Base-by-base conservation (phyloP, 495 filamentous ascomycete genomes). In the Astrocystis sublimbata region DNA sequence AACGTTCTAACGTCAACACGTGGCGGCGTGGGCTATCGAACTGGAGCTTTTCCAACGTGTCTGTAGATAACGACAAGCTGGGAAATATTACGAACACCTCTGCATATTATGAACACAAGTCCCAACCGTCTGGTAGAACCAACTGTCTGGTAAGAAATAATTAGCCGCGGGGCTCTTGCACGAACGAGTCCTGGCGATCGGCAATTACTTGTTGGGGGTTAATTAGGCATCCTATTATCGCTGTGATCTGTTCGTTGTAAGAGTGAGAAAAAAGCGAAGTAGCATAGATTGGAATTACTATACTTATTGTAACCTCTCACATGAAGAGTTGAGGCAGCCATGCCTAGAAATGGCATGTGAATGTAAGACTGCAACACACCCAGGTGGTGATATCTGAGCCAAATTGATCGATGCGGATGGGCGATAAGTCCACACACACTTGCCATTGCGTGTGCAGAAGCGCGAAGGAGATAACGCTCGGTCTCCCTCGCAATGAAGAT, bases 101-200 rank as follows among this genome's bases (percentile, higher is more conserved):
- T 61, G 58, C 47, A 50, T 24, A 38, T 21, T 45, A 4, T 51
- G 19, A 36, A 5, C 49, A 23, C 21, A 21, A 17, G 28, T 53
- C 38, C 58, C 58, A 10, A 61, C 40, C 13, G 47, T 21, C 28
- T 36, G 47, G 47, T n/a, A n/a, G n/a, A n/a, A n/a, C n/a, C n/a
- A n/a, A n/a, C n/a, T n/a, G n/a, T n/a, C n/a, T n/a, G n/a, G n/a
- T n/a, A n/a, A n/a, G n/a, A n/a, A n/a, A n/a, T n/a, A n/a, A n/a
- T n/a, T 38, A 17, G 12, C 19, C 15, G 45, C 24, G 13, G 10
- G n/a, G 17, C 17, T 51, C 21, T 60, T n/a, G 38, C n/a, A 17
- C 9, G 17, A 9, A 41, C 15, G 35, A 19, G 36, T n/a, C 36
- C 30, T 28, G 24, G 3, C 54, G 23, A n/a, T n/a, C n/a, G n/a